phyloP scores from a whole-genome alignment of 306 rosid genomes.

The Lupinus albus region DNA sequence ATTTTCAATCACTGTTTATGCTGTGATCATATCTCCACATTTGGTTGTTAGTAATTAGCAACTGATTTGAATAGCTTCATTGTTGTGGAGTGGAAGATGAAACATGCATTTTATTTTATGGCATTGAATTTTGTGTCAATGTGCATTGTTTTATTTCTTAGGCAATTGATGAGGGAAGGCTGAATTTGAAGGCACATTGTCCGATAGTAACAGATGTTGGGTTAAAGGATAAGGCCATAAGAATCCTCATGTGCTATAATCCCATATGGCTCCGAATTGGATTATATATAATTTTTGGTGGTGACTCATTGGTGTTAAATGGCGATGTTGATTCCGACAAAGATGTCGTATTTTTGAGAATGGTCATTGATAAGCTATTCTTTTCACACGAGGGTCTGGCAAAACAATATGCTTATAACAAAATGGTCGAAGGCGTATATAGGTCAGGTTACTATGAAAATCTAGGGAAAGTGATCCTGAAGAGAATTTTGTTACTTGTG shows the following conservation, averaged over 20 bases:
- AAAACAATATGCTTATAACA: conserved; percentile 75
- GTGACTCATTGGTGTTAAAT: conserved; percentile 71
- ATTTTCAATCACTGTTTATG: neutral
- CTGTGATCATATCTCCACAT: neutral
- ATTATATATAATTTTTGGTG: conserved; percentile 73
- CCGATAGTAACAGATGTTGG: conserved; percentile 84
- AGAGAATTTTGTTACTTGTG: conserved; percentile 78
- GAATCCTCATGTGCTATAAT: conserved; percentile 71
- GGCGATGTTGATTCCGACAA: conserved; percentile 58
- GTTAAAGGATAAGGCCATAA: conserved; percentile 66
- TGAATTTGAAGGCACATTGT: conserved; percentile 87
- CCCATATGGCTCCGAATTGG: conserved; percentile 86
- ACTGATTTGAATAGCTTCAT: neutral
- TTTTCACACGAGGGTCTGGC: conserved; percentile 74
- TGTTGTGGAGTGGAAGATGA: neutral
- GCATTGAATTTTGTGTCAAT: neutral
- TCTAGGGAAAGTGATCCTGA: conserved; percentile 76
- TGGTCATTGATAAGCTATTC: conserved; percentile 76
- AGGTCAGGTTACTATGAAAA: conserved; percentile 91
- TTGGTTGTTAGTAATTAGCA: no score
- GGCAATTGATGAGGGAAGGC: conserved; percentile 84
- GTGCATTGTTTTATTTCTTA: conserved; percentile 42
- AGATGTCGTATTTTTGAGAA: conserved; percentile 66
- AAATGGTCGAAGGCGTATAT: conserved; percentile 86
- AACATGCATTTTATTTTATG: neutral